Base-by-base conservation (phyloP, 495 filamentous ascomycete genomes). In the Wilcoxina mikolae region DNA sequence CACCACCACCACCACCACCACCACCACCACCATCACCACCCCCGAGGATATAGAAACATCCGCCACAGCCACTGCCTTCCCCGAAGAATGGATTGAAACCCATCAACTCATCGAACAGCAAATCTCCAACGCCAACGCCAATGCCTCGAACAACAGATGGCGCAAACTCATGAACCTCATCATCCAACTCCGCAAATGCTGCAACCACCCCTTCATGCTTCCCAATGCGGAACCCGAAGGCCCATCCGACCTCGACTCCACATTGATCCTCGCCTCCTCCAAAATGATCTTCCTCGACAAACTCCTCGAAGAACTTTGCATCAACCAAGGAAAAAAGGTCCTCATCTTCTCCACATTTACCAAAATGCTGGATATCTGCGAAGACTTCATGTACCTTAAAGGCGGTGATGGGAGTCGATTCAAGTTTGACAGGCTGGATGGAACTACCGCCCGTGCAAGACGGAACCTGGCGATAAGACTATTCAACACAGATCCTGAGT, bases 221-320 rank as follows among this genome's bases (percentile, higher is more conserved):
- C 70, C 72, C 0, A 62, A 74, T 47, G 74, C 75, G 4, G 71
- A 73, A 45, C 78, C 77, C 0, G 66, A 74, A 3, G 69, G 75
- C 3, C 25, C 10, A 2, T 18, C 15, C 15, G 33, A 54, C 25
- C 47, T 26, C 3, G 61, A 62, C 17, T 46, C 57, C 10, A 75
- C 79, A 57, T 56, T 82, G 15, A 72, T 81, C 12, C 66, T 68
- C 4, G 74, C 73, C 0, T 82, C 79, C 1, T 77, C 76, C 15
- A 84, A 84, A 51, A 80, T 83, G 60, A 76, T 81, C 23, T 68
- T 82, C 3, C 68, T 84, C 0, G 73, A 78, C 35, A 83, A 81
- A 60, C 68, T 84, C 12, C 60, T 84, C 24, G 68, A 71, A 4
- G 70, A 80, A 54, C 67, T 78, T 15, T 77, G 82, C 1, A 63